Conservation (phyloP, 2,329 filamentous ascomycete genomes). For the Atkinsonella hypoxylon region DNA sequence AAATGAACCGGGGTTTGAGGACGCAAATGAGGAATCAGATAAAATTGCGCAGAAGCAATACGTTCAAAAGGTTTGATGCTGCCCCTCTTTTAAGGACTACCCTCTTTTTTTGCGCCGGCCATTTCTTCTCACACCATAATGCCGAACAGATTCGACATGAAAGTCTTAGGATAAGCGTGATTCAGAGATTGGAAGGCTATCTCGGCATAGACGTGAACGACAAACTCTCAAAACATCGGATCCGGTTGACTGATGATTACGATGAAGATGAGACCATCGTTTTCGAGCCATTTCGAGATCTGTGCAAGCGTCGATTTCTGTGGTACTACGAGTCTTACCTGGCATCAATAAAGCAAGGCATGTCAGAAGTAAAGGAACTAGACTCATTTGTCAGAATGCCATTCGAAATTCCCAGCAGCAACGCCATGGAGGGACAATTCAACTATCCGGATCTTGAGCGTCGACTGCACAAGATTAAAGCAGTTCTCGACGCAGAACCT, state of each 20-base stretch:
- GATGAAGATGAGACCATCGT: constrained; percentile 44
- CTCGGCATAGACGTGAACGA: constrained; percentile 49
- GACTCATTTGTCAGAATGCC: constrained; percentile 68
- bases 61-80: constrained; percentile 53
- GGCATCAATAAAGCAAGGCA: constrained; percentile 53
- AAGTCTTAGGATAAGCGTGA: constrained; percentile 72
- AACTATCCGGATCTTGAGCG: constrained; percentile 63
- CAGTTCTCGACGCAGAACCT: constrained; percentile 60
- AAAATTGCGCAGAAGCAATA: constrained; percentile 66
- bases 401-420: constrained; percentile 60
- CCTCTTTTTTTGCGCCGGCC: not conserved
- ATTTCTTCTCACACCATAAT: not conserved
- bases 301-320: constrained; percentile 82
- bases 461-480: constrained; percentile 57
- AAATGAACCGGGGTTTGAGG: constrained; percentile 90
- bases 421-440: constrained; percentile 79
- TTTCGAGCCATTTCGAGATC: constrained; percentile 80
- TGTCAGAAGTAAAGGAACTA: constrained; percentile 49
- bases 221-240: not conserved
- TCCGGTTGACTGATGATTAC: constrained; percentile 23
- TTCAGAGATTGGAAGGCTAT: constrained; percentile 72
- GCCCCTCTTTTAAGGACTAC: not conserved
- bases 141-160: constrained; percentile 73
- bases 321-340: constrained; percentile 95
- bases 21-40: constrained; percentile 54